These are phyloP conservation scores for Lentinula novae-zelandiae DNA, from an alignment of 1,284 basidiomycete species.

Conservation along the genomic window DNA sequence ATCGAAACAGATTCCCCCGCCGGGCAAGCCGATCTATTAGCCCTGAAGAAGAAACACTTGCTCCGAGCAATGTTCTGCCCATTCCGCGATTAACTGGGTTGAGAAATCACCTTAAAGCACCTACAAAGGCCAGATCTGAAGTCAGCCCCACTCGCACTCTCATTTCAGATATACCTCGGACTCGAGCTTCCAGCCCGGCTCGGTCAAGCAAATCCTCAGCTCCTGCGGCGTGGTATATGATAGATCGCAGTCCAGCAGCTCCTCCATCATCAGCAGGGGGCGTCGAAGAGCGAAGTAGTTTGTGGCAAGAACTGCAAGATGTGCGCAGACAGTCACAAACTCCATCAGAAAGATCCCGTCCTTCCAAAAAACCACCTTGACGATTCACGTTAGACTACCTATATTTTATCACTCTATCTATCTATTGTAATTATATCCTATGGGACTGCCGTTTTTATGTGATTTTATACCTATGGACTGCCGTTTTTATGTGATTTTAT, in stretches of 20 bases:
- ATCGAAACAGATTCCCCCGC: conserved; percentile 28
- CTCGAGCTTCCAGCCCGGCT: conserved; percentile 35
- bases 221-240: conserved; percentile 16
- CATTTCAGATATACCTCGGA: conserved; percentile 24
- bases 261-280: conserved; percentile 24
- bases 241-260: conserved; percentile 25
- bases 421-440: neutral
- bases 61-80: conserved; percentile 15
- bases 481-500: too few relatives aligned
- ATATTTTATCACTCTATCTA: conserved; percentile 28
- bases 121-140: conserved; percentile 13
- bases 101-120: conserved; percentile 9
- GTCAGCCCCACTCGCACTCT: conserved; percentile 13
- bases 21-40: conserved; percentile 25
- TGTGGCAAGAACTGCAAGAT: conserved; percentile 60
- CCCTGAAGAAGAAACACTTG: conserved; percentile 26
- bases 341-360: conserved; percentile 36
- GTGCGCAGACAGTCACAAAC: conserved; percentile 44
- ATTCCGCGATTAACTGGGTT: conserved; percentile 1
- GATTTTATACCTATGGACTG: too few relatives aligned
- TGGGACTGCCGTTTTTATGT: too few relatives aligned
- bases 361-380: conserved; percentile 34
- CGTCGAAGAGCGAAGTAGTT: conserved; percentile 38
- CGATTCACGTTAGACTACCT: conserved; percentile 4
- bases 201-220: conserved; percentile 30